These are phyloP conservation scores for Orbilia javanica DNA, from an alignment of 2,329 filamentous ascomycete genomes.

Conservation along the genomic window DNA sequence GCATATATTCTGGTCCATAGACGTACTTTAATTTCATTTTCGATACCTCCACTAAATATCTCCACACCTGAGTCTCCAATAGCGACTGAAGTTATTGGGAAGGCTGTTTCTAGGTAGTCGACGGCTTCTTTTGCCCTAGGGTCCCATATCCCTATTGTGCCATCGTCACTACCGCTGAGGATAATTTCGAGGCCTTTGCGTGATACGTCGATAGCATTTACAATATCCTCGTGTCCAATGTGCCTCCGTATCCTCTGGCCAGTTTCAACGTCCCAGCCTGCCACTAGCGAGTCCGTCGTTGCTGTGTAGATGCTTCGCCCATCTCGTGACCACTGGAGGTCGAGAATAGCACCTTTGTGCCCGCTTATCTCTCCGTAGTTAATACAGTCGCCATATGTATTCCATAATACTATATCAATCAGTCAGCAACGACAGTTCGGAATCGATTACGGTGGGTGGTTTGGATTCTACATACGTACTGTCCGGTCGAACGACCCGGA, in stretches of 20 bases:
- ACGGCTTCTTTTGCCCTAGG: constrained; percentile 88
- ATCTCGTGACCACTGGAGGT: constrained; percentile 96
- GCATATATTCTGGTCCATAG: not conserved
- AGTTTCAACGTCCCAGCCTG: constrained; percentile 93
- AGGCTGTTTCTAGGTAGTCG: constrained; percentile 89
- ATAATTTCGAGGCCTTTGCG: constrained; percentile 90
- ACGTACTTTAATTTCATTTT: constrained; percentile 87
- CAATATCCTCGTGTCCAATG: constrained; percentile 92
- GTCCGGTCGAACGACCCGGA: constrained; percentile 95
- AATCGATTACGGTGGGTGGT: not conserved
- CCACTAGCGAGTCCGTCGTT: constrained; percentile 91
- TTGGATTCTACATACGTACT: constrained; percentile 74
- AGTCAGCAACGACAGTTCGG: constrained; percentile 11
- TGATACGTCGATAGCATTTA: constrained; percentile 91
- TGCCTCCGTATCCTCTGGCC: constrained; percentile 93
- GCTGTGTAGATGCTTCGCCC: constrained; percentile 84
- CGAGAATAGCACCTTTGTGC: constrained; percentile 89
- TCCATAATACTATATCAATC: constrained; percentile 81
- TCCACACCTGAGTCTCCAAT: constrained; percentile 96
- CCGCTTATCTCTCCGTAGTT: constrained; percentile 92
- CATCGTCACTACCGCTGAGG: constrained; percentile 92
- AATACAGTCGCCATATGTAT: constrained; percentile 89
- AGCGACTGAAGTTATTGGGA: constrained; percentile 90
- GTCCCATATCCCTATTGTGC: constrained; percentile 95
- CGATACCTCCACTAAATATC: constrained; percentile 92